phyloP scores from a whole-genome alignment of 2,329 filamentous ascomycete genomes.

The Beauveria sp. region DNA sequence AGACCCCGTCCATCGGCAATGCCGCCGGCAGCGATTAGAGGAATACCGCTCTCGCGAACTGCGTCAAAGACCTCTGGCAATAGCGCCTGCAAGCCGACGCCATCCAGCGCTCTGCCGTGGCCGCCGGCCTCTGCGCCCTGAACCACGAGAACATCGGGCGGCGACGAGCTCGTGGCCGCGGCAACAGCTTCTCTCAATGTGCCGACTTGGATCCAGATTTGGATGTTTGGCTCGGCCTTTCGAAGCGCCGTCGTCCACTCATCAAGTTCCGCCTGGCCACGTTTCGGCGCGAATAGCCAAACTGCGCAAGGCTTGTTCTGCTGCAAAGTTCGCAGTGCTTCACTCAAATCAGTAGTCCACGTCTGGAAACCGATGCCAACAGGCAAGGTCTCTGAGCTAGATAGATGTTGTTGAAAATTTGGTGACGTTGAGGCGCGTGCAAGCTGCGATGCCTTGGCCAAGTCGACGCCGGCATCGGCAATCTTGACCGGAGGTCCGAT shows the following conservation, averaged over 20 bases:
- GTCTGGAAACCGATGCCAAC: slow-evolving; percentile 40
- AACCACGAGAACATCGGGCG: slow-evolving; percentile 43
- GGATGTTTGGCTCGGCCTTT: slow-evolving; percentile 29
- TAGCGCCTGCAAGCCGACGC: slow-evolving; percentile 37
- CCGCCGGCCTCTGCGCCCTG: slow-evolving; percentile 49
- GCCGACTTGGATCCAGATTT: slow-evolving; percentile 47
- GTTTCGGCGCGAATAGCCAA: slow-evolving; percentile 40
- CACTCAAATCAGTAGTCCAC: slow-evolving; percentile 34
- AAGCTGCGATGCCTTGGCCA: slow-evolving; percentile 22
- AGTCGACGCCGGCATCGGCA: slow-evolving; percentile 22
- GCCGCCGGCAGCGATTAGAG: slow-evolving; percentile 45
- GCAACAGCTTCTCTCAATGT: slow-evolving; percentile 38
- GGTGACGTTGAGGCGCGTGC: slow-evolving; percentile 15
- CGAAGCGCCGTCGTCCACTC: slow-evolving; percentile 39
- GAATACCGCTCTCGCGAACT: slow-evolving; percentile 26
- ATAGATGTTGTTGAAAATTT: not conserved
- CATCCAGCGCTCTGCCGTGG: slow-evolving; percentile 39
- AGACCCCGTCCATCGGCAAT: slow-evolving; percentile 44
- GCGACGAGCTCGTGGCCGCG: slow-evolving; percentile 24
- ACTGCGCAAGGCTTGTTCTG: slow-evolving; percentile 29
- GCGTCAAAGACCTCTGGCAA: slow-evolving; percentile 43
- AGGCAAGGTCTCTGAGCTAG: slow-evolving; percentile 24
- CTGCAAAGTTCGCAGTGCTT: slow-evolving; percentile 22
- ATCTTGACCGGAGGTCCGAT: slow-evolving; percentile 33
- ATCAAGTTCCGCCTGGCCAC: slow-evolving; percentile 29